phyloP scores from a whole-genome alignment of 2,329 filamentous ascomycete species.

The Atkinsonella texensis region DNA sequence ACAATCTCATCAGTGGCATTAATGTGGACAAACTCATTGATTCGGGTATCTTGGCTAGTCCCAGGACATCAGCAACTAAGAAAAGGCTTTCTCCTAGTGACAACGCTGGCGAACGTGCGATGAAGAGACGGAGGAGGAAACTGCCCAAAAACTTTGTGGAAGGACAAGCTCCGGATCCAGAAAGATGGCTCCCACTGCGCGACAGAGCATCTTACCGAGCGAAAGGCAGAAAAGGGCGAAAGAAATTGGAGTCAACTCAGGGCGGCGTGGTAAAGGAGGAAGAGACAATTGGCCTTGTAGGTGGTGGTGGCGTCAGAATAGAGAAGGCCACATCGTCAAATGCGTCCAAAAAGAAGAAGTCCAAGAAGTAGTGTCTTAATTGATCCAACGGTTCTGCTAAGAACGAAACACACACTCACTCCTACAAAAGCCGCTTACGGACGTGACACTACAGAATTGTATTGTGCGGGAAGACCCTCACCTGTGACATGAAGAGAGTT shows the following conservation, averaged over 20 bases:
- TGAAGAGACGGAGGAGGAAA: constrained; percentile 47
- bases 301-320: constrained; percentile 52
- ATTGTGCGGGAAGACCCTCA: too few relatives aligned
- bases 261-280: constrained; percentile 70
- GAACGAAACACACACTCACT: not conserved
- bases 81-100: constrained; percentile 35
- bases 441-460: not conserved
- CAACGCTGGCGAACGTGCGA: constrained; percentile 27
- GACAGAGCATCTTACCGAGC: constrained; percentile 83
- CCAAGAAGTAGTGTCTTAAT: constrained; percentile 33
- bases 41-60: constrained; percentile 45
- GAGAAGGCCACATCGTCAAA: constrained; percentile 39
- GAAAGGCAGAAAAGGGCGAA: constrained; percentile 86
- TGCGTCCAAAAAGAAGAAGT: constrained; percentile 37
- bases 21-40: constrained; percentile 51
- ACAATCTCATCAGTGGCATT: constrained; percentile 46
- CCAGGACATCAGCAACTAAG: constrained; percentile 25
- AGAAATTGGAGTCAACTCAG: constrained; percentile 71
- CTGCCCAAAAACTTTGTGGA: constrained; percentile 66
- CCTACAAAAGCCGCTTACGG: not conserved
- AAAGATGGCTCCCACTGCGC: constrained; percentile 83
- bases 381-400: not conserved
- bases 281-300: constrained; percentile 51
- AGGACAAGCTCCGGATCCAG: constrained; percentile 71
- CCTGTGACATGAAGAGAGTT: too few relatives aligned